Conservation (phyloP, 345 rosid species). For the Eutrema heterophyllum region DNA sequence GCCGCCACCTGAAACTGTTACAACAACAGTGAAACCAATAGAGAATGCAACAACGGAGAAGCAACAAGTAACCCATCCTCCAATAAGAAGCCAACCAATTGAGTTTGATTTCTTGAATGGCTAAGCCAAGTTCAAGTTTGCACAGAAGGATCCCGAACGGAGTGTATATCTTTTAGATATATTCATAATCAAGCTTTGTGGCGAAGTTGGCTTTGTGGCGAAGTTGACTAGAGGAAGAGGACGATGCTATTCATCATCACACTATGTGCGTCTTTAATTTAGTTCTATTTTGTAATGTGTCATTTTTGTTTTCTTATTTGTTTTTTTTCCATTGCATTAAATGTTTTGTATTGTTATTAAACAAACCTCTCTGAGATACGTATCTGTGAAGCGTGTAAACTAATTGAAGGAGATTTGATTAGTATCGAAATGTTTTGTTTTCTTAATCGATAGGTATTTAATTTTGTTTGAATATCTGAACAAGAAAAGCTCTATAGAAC, state of each 20-base stretch:
- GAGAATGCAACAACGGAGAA: conserved; percentile 21
- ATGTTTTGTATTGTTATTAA: conserved; percentile 14
- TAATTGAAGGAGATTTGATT: not conserved
- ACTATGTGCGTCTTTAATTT: not conserved
- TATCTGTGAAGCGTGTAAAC: conserved; percentile 27
- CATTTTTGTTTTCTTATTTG: not conserved
- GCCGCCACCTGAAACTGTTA: conserved; percentile 3
- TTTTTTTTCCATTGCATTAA: not conserved
- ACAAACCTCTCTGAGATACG: not conserved
- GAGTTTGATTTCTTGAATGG: conserved; percentile 29
- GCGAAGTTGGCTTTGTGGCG: not conserved
- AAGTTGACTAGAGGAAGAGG: conserved; percentile 7
- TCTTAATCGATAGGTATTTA: not conserved
- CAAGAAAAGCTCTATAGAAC: not conserved
- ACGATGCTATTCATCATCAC: not conserved
- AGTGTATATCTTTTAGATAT: not conserved
- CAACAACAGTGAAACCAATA: conserved; percentile 19
- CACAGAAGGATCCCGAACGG: conserved; percentile 11
- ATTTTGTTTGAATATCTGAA: not conserved
- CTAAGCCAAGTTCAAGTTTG: conserved; percentile 19
- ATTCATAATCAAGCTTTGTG: conserved; percentile 2
- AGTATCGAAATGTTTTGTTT: not conserved
- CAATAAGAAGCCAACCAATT: conserved; percentile 27
- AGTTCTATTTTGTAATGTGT: conserved; percentile 9
- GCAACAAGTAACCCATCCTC: conserved; percentile 18